Evolutionary conservation across 2,329 filamentous ascomycete species (phyloP).

Genomic region (Trichoderma polysporum): DNA sequence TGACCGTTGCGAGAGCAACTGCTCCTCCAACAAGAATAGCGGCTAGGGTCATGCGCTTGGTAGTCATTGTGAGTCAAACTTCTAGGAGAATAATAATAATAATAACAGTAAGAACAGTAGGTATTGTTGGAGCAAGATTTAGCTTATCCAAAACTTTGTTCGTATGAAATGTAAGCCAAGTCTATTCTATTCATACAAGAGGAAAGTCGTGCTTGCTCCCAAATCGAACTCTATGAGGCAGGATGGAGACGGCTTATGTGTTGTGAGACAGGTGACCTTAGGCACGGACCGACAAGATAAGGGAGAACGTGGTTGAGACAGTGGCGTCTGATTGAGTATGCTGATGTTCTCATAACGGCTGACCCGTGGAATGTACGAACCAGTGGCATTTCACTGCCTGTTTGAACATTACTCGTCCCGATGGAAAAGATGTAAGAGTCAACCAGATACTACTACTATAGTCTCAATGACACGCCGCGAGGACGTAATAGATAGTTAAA

Average conservation of each 20-base stretch:
- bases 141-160: too few species aligned
- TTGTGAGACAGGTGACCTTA: neutral
- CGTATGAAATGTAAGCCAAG: neutral
- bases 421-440: too few species aligned
- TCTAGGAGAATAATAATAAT: neutral
- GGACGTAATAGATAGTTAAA: neutral
- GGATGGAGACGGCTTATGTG: neutral
- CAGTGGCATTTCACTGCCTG: neutral
- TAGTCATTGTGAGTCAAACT: neutral
- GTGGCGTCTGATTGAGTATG: neutral
- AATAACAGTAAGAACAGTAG: neutral
- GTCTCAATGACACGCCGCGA: neutral
- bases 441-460: too few species aligned
- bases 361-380: neutral
- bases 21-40: neutral
- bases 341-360: neutral
- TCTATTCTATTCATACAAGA: neutral
- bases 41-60: neutral
- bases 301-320: slow-evolving; percentile 1
- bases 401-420: too few species aligned
- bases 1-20: neutral
- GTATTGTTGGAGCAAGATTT: neutral
- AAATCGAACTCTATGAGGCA: neutral
- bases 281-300: neutral
- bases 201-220: neutral